Evolutionary conservation across 495 filamentous ascomycete species (phyloP).

Genomic region (Aspergillus funiculosus): DNA sequence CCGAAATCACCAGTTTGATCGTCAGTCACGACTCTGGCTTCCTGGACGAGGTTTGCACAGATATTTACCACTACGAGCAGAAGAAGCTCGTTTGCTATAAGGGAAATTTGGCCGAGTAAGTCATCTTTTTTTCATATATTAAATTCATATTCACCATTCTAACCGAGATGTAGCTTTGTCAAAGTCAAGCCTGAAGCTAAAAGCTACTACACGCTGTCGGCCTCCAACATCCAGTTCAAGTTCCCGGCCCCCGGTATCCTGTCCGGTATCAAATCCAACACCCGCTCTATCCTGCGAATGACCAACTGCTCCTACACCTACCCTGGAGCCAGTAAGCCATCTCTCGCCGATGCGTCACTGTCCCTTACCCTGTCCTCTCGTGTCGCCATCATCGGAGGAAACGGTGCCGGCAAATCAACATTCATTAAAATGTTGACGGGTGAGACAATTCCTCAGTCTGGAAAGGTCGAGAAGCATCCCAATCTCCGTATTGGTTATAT

Average conservation of each 20-base stretch:
- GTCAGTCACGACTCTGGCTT: constrained; percentile 98
- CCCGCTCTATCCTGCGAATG: constrained; percentile 93
- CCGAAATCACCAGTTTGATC: constrained; percentile 95
- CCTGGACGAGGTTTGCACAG: constrained; percentile 93
- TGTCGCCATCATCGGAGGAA: constrained; percentile 91
- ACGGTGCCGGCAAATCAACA: constrained; percentile 97
- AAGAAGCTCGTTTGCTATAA: constrained; percentile 96
- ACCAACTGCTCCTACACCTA: constrained; percentile 86
- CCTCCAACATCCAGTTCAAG: constrained; percentile 88
- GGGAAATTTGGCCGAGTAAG: constrained; percentile 77
- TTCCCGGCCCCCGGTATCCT: constrained; percentile 95
- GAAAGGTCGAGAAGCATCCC: constrained; percentile 96
- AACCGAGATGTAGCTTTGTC: constrained; percentile 56
- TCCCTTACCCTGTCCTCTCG: constrained; percentile 84
- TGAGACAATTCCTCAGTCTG: constrained; percentile 78
- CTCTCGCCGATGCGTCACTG: constrained; percentile 78
- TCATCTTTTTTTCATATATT: neutral
- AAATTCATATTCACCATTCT: neutral
- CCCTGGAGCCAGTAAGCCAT: constrained; percentile 77
- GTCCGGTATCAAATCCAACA: constrained; percentile 89
- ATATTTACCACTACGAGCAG: constrained; percentile 98
- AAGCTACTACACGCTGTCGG: constrained; percentile 95
- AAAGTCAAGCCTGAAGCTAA: constrained; percentile 91
- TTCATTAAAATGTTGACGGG: constrained; percentile 98
- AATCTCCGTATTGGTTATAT: constrained; percentile 99